Evolutionary conservation across 2,329 filamentous ascomycete genomes (phyloP), one percentile per base, ranked within the genome.

Genomic region (Colletotrichum camelliae): DNA sequence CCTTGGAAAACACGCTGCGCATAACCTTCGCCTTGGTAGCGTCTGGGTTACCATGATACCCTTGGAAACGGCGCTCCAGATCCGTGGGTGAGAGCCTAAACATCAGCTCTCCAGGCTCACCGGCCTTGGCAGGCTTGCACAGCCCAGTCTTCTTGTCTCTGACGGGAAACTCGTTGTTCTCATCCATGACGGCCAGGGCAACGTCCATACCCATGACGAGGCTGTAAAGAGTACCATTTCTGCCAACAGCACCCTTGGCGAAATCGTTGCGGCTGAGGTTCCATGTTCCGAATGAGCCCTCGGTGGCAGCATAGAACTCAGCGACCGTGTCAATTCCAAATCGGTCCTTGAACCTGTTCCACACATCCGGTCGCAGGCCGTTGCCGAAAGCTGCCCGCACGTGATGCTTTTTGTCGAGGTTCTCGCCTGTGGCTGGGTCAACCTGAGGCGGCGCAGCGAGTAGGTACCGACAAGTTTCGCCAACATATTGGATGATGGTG

Each of bases 401-500:
- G 0, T 87, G 89, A 86, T 98, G 94, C 77, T 92, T 90, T 79
- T 89, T 91, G 83, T 98, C 96, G 43, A 95, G 87, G 76, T 90
- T 88, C 80, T 93, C 91, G 24, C 93, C 93, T 0, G 93, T 95
- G 8, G 82, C 82, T 0, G 92, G 88, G 78, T 95, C 92, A 31
- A 88, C 83, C 71, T 93, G 88, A 0, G 91, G 87, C 3, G 93
- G 90, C 0, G 92, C 91, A 0, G 94, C 89, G 13, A 97, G 88
- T 5, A 97, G 89, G 82, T 98, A 98, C 7, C 95, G 93, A 78
- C 95, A 93, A 1, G 95, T 96, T 84, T 98, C 95, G 68, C 95
- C 95, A 16, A 98, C 95, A 81, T 98, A 98, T 82, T 97, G 95
- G 77, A 97, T 93, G 5, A 93, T 89, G 2, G 94, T 97, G 24